Evolutionary conservation across 495 filamentous ascomycete species (phyloP).

Genomic region (Baudoinia panamericana): DNA sequence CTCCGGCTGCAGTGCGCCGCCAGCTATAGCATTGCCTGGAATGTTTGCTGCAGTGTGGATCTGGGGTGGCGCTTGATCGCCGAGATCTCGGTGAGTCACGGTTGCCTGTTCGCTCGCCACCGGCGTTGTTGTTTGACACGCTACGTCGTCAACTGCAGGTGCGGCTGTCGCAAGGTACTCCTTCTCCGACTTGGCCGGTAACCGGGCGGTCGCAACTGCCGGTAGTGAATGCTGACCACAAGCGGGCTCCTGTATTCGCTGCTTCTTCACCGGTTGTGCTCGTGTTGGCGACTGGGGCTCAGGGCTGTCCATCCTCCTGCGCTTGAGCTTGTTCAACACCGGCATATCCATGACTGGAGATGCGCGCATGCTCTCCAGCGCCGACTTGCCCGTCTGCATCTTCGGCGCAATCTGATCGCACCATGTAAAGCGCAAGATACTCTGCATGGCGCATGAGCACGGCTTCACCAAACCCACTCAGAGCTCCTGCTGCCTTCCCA

Average conservation of each 20-base stretch:
- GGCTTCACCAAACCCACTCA: slow-evolving; percentile 11
- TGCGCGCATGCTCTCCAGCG: slow-evolving; percentile 25
- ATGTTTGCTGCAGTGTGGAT: too few species aligned
- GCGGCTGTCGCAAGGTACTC: background rate
- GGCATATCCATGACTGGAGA: slow-evolving; percentile 29
- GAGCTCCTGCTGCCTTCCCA: too few species aligned
- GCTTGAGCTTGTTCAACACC: slow-evolving; percentile 26
- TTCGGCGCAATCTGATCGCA: slow-evolving; percentile 23
- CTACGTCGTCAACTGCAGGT: background rate
- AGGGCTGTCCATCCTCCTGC: slow-evolving; percentile 25
- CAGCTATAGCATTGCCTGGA: too few species aligned
- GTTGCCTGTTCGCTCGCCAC: background rate
- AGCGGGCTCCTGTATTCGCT: background rate
- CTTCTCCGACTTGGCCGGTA: background rate
- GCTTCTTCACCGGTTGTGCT: slow-evolving; percentile 22
- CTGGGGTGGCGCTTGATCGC: background rate
- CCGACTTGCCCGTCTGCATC: slow-evolving; percentile 21
- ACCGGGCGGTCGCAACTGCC: too few species aligned
- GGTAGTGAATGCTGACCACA: too few species aligned
- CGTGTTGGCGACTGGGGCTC: slow-evolving; percentile 18
- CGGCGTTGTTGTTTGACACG: background rate
- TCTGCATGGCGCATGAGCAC: slow-evolving; percentile 26
- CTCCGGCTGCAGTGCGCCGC: too few species aligned
- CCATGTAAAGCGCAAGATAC: slow-evolving; percentile 31
- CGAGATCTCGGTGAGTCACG: background rate